A percentile compares a stretch with the other conserved stretches of the same genome.
Evolutionary conservation across 495 filamentous ascomycete genomes (phyloP).

Genomic region (Xylaria grammica): DNA sequence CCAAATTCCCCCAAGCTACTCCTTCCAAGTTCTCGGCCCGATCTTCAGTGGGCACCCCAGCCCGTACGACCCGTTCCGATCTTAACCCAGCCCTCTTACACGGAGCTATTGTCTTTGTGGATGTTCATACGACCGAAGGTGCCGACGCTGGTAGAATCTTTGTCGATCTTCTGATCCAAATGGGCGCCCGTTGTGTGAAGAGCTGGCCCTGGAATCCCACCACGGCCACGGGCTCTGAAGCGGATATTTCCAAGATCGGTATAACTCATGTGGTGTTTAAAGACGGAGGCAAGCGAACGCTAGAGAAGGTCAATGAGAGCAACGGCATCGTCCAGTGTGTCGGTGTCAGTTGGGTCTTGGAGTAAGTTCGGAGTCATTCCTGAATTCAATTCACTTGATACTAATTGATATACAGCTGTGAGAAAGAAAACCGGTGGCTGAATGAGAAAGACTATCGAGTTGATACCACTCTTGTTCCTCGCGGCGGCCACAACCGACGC

Average conservation of each 20-base stretch:
- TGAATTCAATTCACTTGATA: conserved; percentile 9
- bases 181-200: conserved; percentile 86
- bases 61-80: conserved; percentile 57
- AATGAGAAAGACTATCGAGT: conserved; percentile 72
- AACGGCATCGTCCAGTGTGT: conserved; percentile 81
- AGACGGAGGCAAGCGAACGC: conserved; percentile 82
- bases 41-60: conserved; percentile 60
- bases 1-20: conserved; percentile 36
- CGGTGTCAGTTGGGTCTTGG: conserved; percentile 85
- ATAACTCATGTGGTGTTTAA: conserved; percentile 97
- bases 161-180: conserved; percentile 75
- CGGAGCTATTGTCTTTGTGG: conserved; percentile 85
- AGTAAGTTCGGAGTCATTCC: conserved; percentile 60
- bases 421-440: conserved; percentile 77
- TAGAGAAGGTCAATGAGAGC: conserved; percentile 83
- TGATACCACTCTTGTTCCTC: conserved; percentile 72
- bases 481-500: conserved; percentile 75
- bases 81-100: conserved; percentile 59
- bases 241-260: conserved; percentile 63
- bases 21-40: conserved; percentile 49
- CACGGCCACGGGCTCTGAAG: conserved; percentile 37
- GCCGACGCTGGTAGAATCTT: conserved; percentile 86
- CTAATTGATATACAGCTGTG: conserved; percentile 62
- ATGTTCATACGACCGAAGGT: conserved; percentile 90
- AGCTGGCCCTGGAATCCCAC: conserved; percentile 83